phyloP scores from a whole-genome alignment of 202 grass and related monocot species.

The Eragrostis tef region DNA sequence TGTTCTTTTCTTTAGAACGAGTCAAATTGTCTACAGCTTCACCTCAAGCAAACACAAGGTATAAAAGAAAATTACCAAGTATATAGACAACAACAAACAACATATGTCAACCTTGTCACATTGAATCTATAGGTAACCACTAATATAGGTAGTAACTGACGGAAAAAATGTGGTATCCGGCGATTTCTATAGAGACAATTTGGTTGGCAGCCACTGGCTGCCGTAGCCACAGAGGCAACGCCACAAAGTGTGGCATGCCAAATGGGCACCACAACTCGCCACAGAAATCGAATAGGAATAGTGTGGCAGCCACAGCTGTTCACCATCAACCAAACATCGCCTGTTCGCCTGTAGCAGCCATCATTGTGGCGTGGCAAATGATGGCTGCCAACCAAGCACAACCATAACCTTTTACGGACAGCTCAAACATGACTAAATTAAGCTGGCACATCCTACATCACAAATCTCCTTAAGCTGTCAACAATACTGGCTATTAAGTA shows the following conservation, averaged over 20 bases:
- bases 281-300: too few relatives aligned
- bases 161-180: background rate
- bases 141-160: background rate
- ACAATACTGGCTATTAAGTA: background rate
- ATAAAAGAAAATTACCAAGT: constrained; percentile 9
- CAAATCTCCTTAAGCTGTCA: background rate
- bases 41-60: background rate
- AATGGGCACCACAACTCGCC: too few relatives aligned
- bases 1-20: constrained; percentile 4
- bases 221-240: too few relatives aligned
- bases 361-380: too few relatives aligned
- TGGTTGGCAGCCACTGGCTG: too few relatives aligned
- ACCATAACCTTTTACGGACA: background rate
- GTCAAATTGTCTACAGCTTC: background rate
- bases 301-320: too few relatives aligned
- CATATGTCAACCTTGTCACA: background rate
- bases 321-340: too few relatives aligned
- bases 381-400: too few relatives aligned
- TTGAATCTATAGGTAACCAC: background rate
- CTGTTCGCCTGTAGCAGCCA: too few relatives aligned
- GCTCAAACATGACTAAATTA: constrained; percentile 6
- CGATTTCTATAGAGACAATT: too few relatives aligned
- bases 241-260: too few relatives aligned
- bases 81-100: background rate
- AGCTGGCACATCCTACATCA: background rate